A percentile compares a stretch with the other conserved stretches of the same genome.
Evolutionary conservation across 495 filamentous ascomycete species (phyloP).

Genomic region (Trichoderma erinaceum): DNA sequence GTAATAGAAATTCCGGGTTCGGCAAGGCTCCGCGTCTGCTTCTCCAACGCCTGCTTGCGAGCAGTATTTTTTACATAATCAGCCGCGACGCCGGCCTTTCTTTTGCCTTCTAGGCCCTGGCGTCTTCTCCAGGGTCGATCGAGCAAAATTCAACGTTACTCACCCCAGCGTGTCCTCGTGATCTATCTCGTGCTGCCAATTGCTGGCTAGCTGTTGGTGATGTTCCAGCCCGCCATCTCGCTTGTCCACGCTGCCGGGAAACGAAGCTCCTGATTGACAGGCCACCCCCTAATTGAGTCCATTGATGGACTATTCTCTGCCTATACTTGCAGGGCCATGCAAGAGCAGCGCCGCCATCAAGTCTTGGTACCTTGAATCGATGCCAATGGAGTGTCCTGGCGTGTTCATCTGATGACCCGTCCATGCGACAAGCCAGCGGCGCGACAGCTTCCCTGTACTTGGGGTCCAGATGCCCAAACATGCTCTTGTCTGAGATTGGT

Average conservation of each 20-base stretch:
- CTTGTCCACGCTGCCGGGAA: slow-evolving; percentile 10
- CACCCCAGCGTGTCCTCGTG: neutral
- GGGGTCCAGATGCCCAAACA: neutral
- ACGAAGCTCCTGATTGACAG: slow-evolving; percentile 11
- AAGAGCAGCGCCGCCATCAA: neutral
- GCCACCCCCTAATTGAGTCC: slow-evolving; percentile 5
- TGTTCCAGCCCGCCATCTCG: neutral
- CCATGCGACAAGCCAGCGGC: slow-evolving; percentile 1
- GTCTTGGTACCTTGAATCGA: neutral
- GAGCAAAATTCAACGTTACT: slow-evolving; percentile 1
- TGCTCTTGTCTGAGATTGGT: neutral
- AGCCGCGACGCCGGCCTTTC: neutral
- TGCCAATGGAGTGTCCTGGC: neutral
- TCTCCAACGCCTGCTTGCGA: neutral
- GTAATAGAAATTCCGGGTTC: neutral
- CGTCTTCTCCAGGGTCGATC: neutral
- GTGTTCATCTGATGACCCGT: slow-evolving; percentile 4
- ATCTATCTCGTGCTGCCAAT: neutral
- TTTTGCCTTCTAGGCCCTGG: neutral
- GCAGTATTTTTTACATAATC: slow-evolving; percentile 4
- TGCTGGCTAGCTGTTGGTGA: neutral
- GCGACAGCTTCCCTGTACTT: neutral
- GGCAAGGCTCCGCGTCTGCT: neutral
- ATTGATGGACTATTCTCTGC: neutral
- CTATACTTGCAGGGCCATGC: too few relatives aligned